Conservation (phyloP, 2,329 filamentous ascomycete species). For the Botrytis tulipae region DNA sequence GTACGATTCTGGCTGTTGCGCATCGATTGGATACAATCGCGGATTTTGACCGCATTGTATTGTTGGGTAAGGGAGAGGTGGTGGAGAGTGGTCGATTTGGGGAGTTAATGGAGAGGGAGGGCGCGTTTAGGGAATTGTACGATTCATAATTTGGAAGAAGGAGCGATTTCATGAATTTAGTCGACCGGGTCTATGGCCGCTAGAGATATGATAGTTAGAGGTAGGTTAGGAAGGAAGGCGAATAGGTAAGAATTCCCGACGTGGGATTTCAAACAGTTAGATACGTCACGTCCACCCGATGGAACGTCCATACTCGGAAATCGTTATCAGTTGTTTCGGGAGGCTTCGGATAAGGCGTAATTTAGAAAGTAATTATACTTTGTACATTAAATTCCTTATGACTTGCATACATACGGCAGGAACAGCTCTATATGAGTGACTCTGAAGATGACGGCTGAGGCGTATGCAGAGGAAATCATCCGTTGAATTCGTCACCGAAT, state of each 20-base stretch:
- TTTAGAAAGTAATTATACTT: neutral
- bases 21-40: constrained; percentile 46
- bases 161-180: neutral
- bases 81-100: constrained; percentile 7
- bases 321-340: neutral
- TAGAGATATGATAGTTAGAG: neutral
- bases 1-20: constrained; percentile 50
- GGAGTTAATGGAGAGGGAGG: constrained; percentile 1
- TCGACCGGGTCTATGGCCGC: neutral
- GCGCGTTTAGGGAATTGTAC: constrained; percentile 40
- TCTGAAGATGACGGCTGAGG: neutral
- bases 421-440: neutral
- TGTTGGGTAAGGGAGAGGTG: constrained; percentile 18
- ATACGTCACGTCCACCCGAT: neutral
- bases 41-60: constrained; percentile 41
- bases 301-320: neutral
- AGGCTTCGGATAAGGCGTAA: neutral
- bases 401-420: neutral
- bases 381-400: neutral
- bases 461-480: constrained; percentile 5
- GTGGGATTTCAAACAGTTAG: neutral
- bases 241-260: neutral
- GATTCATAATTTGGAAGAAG: constrained; percentile 13
- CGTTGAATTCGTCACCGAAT: neutral
- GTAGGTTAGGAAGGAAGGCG: neutral